Percentiles rank a stretch among this genome's conserved stretches.
These are phyloP conservation scores for Casuarina cunninghamiana DNA, from an alignment of 306 rosid species.

Conservation along the genomic window DNA sequence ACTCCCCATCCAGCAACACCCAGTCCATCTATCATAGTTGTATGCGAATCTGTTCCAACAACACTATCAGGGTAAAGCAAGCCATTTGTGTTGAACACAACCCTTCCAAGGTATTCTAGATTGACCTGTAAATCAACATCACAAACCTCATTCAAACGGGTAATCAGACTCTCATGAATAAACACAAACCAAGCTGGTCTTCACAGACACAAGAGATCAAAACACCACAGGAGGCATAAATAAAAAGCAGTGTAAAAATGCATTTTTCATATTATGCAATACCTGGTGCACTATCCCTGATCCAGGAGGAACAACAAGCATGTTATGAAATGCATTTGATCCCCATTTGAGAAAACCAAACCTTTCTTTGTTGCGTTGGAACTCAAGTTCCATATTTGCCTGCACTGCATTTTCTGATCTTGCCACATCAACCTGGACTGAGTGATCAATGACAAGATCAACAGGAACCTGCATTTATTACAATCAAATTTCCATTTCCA, in stretches of 20 bases:
- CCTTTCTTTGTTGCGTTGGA: slow-evolving; percentile 78
- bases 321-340: slow-evolving; percentile 81
- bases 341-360: slow-evolving; percentile 99
- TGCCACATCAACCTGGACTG: slow-evolving; percentile 96
- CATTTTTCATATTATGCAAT: slow-evolving; percentile 20
- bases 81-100: slow-evolving; percentile 80
- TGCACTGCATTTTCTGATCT: slow-evolving; percentile 94
- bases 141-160: slow-evolving; percentile 23
- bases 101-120: slow-evolving; percentile 92
- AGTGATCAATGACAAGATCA: slow-evolving; percentile 97
- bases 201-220: neutral
- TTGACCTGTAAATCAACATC: slow-evolving; percentile 64
- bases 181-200: slow-evolving; percentile 1
- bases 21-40: slow-evolving; percentile 97
- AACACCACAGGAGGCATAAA: slow-evolving; percentile 5
- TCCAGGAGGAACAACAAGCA: slow-evolving; percentile 97
- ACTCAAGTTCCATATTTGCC: slow-evolving; percentile 87
- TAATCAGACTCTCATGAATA: slow-evolving; percentile 14
- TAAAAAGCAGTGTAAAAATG: neutral
- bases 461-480: slow-evolving; percentile 74
- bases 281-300: slow-evolving; percentile 99
- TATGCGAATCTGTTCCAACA: slow-evolving; percentile 96
- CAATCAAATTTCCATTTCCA: slow-evolving; percentile 21
- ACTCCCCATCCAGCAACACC: slow-evolving; percentile 99
- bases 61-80: slow-evolving; percentile 94